phyloP scores from a whole-genome alignment of 768 basidiomycete species.

The Tylopilus intermedius region DNA sequence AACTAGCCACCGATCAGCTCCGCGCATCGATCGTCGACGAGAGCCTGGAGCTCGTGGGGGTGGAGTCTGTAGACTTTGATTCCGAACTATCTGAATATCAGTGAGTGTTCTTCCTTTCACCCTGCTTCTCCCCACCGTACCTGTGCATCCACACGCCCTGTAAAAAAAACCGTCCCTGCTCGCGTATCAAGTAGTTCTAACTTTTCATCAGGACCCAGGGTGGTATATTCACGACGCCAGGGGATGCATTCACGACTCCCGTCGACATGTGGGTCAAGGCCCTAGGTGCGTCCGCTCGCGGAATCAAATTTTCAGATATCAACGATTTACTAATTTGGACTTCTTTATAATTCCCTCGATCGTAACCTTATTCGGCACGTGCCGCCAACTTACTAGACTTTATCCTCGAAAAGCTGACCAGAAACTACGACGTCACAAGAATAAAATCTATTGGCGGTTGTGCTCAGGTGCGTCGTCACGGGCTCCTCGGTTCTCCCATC shows the following conservation, averaged over 20 bases:
- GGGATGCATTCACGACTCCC: constrained; percentile 83
- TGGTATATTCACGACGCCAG: constrained; percentile 81
- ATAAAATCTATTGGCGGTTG: constrained; percentile 75
- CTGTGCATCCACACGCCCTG: neutral
- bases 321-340: constrained; percentile 33
- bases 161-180: constrained; percentile 10
- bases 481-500: neutral
- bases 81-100: constrained; percentile 73
- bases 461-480: constrained; percentile 52
- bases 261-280: constrained; percentile 90
- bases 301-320: constrained; percentile 54
- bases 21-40: constrained; percentile 82
- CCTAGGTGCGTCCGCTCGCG: constrained; percentile 54
- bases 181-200: constrained; percentile 16
- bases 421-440: constrained; percentile 63
- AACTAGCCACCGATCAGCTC: constrained; percentile 79
- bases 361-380: constrained; percentile 29
- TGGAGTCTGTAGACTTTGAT: constrained; percentile 82
- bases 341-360: constrained; percentile 30
- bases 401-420: constrained; percentile 68
- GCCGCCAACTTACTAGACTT: constrained; percentile 42
- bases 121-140: neutral
- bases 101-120: constrained; percentile 42
- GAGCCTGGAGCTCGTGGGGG: constrained; percentile 73
- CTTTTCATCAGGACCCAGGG: constrained; percentile 62